phyloP scores from a whole-genome alignment of 768 basidiomycete species.

The Aureoboletus auriporus region DNA sequence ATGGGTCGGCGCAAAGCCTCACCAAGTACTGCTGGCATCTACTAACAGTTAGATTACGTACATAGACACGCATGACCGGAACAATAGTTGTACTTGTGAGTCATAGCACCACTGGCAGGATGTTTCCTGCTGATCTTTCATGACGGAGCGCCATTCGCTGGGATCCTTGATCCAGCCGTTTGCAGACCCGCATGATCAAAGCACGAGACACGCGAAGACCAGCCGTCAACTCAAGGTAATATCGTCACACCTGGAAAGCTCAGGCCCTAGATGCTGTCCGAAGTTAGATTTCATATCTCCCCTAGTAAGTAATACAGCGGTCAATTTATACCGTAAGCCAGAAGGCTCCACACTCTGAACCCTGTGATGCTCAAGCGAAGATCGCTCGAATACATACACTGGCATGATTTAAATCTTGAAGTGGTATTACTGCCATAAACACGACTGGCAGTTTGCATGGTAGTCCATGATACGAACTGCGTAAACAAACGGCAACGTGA shows the following conservation, averaged over 20 bases:
- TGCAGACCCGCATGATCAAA: constrained; percentile 28
- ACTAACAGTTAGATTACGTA: constrained; percentile 23
- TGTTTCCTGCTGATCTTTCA: constrained; percentile 29
- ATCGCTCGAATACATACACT: constrained; percentile 21
- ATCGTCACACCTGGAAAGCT: constrained; percentile 27
- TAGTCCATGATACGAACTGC: constrained; percentile 29
- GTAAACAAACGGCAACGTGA: constrained; percentile 9
- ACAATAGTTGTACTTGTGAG: constrained; percentile 7
- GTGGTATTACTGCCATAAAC: constrained; percentile 20
- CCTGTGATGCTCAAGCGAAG: constrained; percentile 17
- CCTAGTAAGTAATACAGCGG: constrained; percentile 22
- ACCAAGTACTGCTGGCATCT: constrained; percentile 22
- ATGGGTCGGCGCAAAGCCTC: constrained; percentile 14
- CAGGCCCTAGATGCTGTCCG: constrained; percentile 24
- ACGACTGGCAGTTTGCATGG: constrained; percentile 30
- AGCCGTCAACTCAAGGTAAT: constrained; percentile 17
- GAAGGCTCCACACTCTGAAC: constrained; percentile 20
- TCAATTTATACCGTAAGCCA: constrained; percentile 8
- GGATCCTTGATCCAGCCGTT: constrained; percentile 33
- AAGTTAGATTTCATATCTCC: constrained; percentile 37
- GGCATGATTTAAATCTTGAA: constrained; percentile 25
- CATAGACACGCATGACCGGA: constrained; percentile 20
- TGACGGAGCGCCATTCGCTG: constrained; percentile 32
- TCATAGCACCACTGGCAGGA: constrained; percentile 24
- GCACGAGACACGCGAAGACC: constrained; percentile 17